A percentile compares a stretch with the other conserved stretches of the same genome.
These are phyloP conservation scores for Cercospora zeina DNA, from an alignment of 2,329 filamentous ascomycete species.

Conservation along the genomic window DNA sequence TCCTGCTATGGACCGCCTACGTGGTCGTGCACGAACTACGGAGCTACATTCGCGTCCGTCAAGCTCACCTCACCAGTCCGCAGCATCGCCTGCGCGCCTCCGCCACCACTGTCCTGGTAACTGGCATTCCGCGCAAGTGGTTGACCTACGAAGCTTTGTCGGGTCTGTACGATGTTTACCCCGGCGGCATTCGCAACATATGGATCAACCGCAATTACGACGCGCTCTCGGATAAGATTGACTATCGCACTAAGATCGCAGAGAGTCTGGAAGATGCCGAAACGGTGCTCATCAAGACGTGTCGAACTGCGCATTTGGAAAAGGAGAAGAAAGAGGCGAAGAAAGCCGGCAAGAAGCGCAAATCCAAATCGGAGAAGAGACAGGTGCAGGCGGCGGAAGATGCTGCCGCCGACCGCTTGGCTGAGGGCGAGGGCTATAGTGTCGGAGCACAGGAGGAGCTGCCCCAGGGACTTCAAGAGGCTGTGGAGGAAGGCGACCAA, in stretches of 20 bases:
- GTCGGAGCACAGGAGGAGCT: slow-evolving; percentile 38
- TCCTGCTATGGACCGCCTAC: slow-evolving; percentile 80
- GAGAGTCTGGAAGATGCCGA: slow-evolving; percentile 74
- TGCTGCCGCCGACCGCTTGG: slow-evolving; percentile 37
- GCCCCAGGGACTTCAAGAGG: slow-evolving; percentile 36
- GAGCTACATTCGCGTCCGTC: slow-evolving; percentile 87
- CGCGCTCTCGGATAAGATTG: slow-evolving; percentile 78
- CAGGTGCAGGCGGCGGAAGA: slow-evolving; percentile 33
- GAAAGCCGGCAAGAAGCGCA: slow-evolving; percentile 50
- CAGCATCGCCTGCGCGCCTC: slow-evolving; percentile 92
- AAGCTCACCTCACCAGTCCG: slow-evolving; percentile 90
- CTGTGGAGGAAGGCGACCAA: slow-evolving; percentile 34
- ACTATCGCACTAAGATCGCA: slow-evolving; percentile 70
- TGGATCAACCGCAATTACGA: slow-evolving; percentile 95
- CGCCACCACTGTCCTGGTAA: slow-evolving; percentile 92
- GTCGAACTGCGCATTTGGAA: slow-evolving; percentile 74
- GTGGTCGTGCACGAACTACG: slow-evolving; percentile 84
- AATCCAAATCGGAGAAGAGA: slow-evolving; percentile 57
- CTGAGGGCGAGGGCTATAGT: slow-evolving; percentile 37
- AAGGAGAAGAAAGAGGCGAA: slow-evolving; percentile 56
- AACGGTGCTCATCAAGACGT: slow-evolving; percentile 76
- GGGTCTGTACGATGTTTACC: slow-evolving; percentile 91
- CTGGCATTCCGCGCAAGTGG: slow-evolving; percentile 88
- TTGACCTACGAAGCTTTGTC: slow-evolving; percentile 76
- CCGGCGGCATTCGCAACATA: slow-evolving; percentile 89